Conservation (phyloP, 2,329 filamentous ascomycete genomes). For the Tricladium varicosporioides region DNA sequence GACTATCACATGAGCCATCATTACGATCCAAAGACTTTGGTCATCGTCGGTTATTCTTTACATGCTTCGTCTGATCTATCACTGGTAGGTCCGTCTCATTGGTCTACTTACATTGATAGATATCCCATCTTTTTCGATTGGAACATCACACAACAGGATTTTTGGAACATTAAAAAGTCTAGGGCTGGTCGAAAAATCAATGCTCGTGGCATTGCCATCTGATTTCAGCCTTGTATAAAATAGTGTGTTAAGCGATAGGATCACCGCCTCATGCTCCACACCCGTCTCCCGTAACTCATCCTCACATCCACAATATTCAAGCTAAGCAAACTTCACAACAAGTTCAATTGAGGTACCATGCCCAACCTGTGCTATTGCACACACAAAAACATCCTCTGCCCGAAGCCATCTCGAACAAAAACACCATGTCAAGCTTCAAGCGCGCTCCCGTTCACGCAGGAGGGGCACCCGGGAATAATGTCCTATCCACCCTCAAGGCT, state of each 20-base stretch:
- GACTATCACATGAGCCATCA: too few relatives aligned
- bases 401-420: not conserved
- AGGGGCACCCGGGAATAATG: conserved; percentile 42
- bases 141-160: too few relatives aligned
- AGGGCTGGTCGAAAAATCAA: too few relatives aligned
- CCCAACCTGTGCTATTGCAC: not conserved
- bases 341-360: conserved; percentile 4
- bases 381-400: not conserved
- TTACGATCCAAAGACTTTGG: too few relatives aligned
- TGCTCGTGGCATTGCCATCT: too few relatives aligned
- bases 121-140: too few relatives aligned
- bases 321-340: not conserved
- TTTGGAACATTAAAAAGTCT: too few relatives aligned
- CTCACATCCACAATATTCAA: not conserved
- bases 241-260: not conserved
- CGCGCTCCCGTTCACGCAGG: conserved; percentile 28
- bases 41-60: too few relatives aligned
- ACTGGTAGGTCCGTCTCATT: too few relatives aligned
- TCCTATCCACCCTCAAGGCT: conserved; percentile 75
- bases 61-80: too few relatives aligned
- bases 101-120: too few relatives aligned
- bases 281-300: not conserved
- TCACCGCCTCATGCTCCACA: not conserved
- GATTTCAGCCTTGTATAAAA: conserved; percentile 5
- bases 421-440: conserved; percentile 45